phyloP scores from a whole-genome alignment of 176 grass and related monocot genomes.

The Oryza officinalis region DNA sequence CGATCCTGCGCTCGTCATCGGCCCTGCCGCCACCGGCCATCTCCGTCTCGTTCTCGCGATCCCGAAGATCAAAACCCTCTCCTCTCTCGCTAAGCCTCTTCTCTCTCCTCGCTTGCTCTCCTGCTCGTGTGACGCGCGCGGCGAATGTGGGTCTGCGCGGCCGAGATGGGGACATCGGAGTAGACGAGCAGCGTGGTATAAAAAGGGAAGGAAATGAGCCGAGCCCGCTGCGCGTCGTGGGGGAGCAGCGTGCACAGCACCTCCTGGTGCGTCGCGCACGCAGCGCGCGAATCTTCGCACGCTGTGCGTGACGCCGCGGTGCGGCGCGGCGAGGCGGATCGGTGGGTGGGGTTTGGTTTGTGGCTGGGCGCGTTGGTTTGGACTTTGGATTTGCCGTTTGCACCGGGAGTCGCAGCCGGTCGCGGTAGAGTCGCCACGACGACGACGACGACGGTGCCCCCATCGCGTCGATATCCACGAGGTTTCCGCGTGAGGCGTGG shows the following conservation, averaged over 20 bases:
- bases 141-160: not conserved
- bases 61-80: not conserved
- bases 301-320: conserved; percentile 11
- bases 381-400: not conserved
- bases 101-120: not conserved
- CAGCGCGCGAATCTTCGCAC: conserved; percentile 38
- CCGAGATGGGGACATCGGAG: not conserved
- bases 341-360: not conserved
- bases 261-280: not conserved
- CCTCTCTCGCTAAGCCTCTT: not conserved
- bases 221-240: not conserved
- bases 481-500: not conserved
- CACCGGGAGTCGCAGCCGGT: not conserved
- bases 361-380: not conserved
- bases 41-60: not conserved
- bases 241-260: conserved; percentile 35
- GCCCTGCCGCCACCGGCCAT: conserved; percentile 28
- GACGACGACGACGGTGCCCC: not conserved
- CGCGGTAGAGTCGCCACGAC: not conserved
- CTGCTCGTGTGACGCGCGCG: not conserved
- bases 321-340: too few species aligned
- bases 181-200: not conserved
- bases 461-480: not conserved
- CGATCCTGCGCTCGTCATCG: conserved; percentile 57
- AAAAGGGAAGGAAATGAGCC: not conserved